Base-by-base conservation (phyloP, 2,329 filamentous ascomycete species). In the Xylaria sp. region DNA sequence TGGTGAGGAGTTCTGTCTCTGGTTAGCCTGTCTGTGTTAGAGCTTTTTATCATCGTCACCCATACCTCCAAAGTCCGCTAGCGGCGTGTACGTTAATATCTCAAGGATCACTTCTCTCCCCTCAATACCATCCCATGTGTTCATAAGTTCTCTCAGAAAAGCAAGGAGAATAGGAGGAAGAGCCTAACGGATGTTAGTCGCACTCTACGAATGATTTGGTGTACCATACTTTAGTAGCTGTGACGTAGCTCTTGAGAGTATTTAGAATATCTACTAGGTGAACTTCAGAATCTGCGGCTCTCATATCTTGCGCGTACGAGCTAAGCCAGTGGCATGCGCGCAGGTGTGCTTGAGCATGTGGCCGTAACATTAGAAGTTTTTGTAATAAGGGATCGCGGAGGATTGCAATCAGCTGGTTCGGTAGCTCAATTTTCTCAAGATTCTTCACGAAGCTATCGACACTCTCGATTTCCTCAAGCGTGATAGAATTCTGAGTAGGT, bases 381-480 rank as follows among this genome's bases (percentile, higher is more conserved):
- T 95, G 93, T 1, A 95, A 85, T 34, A 97, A 82, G 2, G 91
- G 91, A 75, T 97, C 92, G 1, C 87, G 88, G 14, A 97, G 82
- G 3, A 92, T 89, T 4, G 93, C 92, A 48, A 94, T 89, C 1
- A 97, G 84, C 79, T 97, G 93, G 70, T 92, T 94, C 0, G 93
- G 93, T 48, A 94, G 82, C 78, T 96, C 92, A 30, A 97, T 89
- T 72, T 86, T 92, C 73, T 97, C 93, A 8, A 97, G 79, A 65
- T 88, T 91, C 53, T 87, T 86, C 5, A 93, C 90, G 68, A 97
- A 90, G 58, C 88, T 85, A 27, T 88, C 83, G 12, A 89, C 89
- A 69, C 85, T 90, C 73, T 93, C 91, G 62, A 97, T 88, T 75
- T 97, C 93, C 76, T 97, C 93, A 4, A 97, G 80, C 3, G 88